Conservation (phyloP, 139 green algal genomes). For the Chlamydomonas eustigma region DNA sequence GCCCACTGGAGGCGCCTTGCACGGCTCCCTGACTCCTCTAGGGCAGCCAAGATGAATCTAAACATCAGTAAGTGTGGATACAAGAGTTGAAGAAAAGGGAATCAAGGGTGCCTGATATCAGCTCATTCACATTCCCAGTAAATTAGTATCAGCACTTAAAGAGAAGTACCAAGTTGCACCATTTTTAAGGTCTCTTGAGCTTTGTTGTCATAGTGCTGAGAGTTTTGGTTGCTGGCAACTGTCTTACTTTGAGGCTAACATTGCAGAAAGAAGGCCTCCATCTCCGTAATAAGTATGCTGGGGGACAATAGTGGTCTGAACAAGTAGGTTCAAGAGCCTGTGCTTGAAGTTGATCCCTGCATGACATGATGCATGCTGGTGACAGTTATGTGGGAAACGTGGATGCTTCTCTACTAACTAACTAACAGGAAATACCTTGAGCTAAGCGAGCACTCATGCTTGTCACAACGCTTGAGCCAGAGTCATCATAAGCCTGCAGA, state of each 20-base stretch:
- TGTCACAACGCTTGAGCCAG: constrained; percentile 2
- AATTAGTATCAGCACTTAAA: too few species aligned
- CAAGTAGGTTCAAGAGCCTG: background rate
- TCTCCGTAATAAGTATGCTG: background rate
- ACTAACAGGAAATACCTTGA: background rate
- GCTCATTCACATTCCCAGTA: too few species aligned
- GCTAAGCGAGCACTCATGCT: constrained; percentile 1
- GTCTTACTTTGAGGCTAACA: background rate
- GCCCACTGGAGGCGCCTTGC: background rate
- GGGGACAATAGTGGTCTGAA: background rate
- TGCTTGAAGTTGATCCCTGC: background rate
- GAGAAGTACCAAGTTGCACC: too few species aligned
- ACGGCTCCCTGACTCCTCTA: background rate
- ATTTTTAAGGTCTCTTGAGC: too few species aligned
- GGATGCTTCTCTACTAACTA: too few species aligned
- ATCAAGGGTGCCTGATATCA: too few species aligned
- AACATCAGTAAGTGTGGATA: background rate
- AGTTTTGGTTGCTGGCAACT: too few species aligned
- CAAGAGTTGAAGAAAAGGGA: background rate
- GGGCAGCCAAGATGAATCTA: background rate
- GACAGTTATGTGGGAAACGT: too few species aligned
- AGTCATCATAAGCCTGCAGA: constrained; percentile 1
- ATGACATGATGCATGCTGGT: too few species aligned
- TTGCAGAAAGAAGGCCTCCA: background rate
- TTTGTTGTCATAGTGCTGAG: too few species aligned